Percentiles rank a stretch among this genome's conserved stretches.
Conservation (phyloP, 495 filamentous ascomycete genomes). For the Neurospora africana region DNA sequence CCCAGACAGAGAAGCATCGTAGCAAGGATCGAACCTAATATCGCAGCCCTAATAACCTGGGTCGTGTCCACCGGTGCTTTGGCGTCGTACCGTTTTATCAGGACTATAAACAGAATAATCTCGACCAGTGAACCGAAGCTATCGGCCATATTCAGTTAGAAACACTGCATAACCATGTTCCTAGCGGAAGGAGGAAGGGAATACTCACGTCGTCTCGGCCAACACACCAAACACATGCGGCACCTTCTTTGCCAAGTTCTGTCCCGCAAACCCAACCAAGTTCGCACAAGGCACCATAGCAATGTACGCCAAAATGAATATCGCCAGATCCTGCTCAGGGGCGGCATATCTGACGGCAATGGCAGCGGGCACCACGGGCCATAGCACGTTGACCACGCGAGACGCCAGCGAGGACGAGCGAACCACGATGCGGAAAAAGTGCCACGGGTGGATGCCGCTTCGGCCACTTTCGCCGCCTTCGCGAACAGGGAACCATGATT, state of each 20-base stretch:
- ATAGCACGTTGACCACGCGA: conserved; percentile 36
- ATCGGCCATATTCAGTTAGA: not conserved
- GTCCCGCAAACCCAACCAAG: conserved; percentile 72
- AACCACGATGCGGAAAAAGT: conserved; percentile 33
- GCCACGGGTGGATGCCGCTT: conserved; percentile 30
- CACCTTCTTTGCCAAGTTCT: conserved; percentile 69
- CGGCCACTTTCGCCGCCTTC: conserved; percentile 34
- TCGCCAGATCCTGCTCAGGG: conserved; percentile 35
- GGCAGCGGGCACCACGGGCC: conserved; percentile 44
- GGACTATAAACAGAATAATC: conserved; percentile 70
- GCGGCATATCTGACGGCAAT: conserved; percentile 36
- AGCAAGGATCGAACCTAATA: conserved; percentile 25
- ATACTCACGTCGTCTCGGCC: conserved; percentile 51
- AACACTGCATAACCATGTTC: not conserved
- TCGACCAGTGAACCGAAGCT: conserved; percentile 66
- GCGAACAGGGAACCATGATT: conserved; percentile 8
- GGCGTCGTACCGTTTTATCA: conserved; percentile 30
- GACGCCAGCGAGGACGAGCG: conserved; percentile 31
- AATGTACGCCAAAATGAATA: conserved; percentile 37
- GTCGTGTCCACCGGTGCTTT: conserved; percentile 30
- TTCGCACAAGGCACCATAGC: conserved; percentile 85
- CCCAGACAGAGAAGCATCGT: conserved; percentile 33
- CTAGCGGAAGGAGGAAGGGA: not conserved
- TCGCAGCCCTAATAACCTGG: conserved; percentile 55
- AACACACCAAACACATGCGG: conserved; percentile 70